These are phyloP conservation scores for Fragaria nilgerrensis DNA, from an alignment of 306 rosid species.

Conservation along the genomic window DNA sequence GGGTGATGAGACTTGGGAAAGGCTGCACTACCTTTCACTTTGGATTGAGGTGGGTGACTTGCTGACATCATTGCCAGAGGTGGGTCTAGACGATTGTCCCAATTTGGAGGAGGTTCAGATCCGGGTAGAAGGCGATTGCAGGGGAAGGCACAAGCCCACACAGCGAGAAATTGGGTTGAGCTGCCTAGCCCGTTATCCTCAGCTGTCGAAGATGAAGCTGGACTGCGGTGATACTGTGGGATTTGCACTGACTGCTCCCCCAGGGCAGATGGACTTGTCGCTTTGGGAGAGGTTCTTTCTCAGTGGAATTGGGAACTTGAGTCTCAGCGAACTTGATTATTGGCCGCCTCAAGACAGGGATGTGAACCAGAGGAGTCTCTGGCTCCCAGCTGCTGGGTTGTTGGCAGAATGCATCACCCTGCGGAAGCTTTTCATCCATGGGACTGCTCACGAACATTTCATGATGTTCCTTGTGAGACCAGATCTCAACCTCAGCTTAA, in stretches of 20 bases:
- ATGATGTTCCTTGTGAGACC: slow-evolving; percentile 62
- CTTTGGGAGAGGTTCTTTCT: slow-evolving; percentile 92
- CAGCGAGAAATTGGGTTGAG: slow-evolving; percentile 60
- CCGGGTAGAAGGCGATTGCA: slow-evolving; percentile 79
- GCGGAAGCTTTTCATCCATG: slow-evolving; percentile 86
- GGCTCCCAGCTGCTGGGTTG: slow-evolving; percentile 77
- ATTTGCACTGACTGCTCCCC: slow-evolving; percentile 67
- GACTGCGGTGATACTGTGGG: slow-evolving; percentile 86
- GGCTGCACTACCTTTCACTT: slow-evolving; percentile 61
- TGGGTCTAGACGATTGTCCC: slow-evolving; percentile 78
- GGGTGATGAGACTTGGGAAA: slow-evolving; percentile 58
- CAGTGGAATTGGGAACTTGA: slow-evolving; percentile 55
- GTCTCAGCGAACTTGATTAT: slow-evolving; percentile 65
- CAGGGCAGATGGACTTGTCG: slow-evolving; percentile 84
- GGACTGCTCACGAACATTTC: slow-evolving; percentile 80
- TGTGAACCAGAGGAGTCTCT: slow-evolving; percentile 74
- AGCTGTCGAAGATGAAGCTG: slow-evolving; percentile 70
- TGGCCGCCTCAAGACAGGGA: slow-evolving; percentile 95
- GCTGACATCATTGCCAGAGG: slow-evolving; percentile 58
- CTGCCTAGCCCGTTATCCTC: slow-evolving; percentile 52
- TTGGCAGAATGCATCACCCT: slow-evolving; percentile 57
- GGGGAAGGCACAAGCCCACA: slow-evolving; percentile 48
- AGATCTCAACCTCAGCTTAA: slow-evolving; percentile 43
- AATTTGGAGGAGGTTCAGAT: slow-evolving; percentile 63
- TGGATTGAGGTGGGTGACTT: slow-evolving; percentile 85